Percentiles rank a stretch among this genome's conserved stretches.
Evolutionary conservation across 768 basidiomycete species (phyloP).

Genomic region (Sutorius australiensis): DNA sequence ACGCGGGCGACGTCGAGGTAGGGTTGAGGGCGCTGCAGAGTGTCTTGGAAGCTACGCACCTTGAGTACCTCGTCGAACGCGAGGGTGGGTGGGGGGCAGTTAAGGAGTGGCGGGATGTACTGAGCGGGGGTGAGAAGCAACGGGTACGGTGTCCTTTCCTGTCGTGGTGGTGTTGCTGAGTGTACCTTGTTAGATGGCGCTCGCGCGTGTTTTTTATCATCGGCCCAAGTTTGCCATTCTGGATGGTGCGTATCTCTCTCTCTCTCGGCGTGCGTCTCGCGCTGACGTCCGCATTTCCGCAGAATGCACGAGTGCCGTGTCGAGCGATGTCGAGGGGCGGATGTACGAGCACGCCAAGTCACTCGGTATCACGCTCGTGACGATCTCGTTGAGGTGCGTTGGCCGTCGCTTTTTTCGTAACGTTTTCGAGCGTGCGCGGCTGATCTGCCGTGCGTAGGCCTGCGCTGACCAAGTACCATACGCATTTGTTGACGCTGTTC

Average conservation of each 20-base stretch:
- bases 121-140: constrained; percentile 97
- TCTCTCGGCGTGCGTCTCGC: background rate
- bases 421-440: background rate
- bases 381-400: constrained; percentile 78
- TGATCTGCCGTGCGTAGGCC: constrained; percentile 43
- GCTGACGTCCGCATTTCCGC: background rate
- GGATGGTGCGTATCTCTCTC: constrained; percentile 56
- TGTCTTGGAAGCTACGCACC: constrained; percentile 77
- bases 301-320: constrained; percentile 96
- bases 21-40: constrained; percentile 67
- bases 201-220: constrained; percentile 93
- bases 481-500: constrained; percentile 71
- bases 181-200: constrained; percentile 57
- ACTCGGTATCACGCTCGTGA: constrained; percentile 87
- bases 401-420: background rate
- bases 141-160: constrained; percentile 41
- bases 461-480: constrained; percentile 85
- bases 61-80: constrained; percentile 78
- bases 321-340: constrained; percentile 90
- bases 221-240: constrained; percentile 77
- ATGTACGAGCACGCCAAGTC: constrained; percentile 95
- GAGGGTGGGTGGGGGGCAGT: constrained; percentile 88
- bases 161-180: constrained; percentile 3
- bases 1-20: constrained; percentile 41
- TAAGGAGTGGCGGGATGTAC: constrained; percentile 95